Percentiles rank a stretch among this genome's conserved stretches.
Conservation (phyloP, 1,284 basidiomycete genomes). For the Rhodotorula sp. region DNA sequence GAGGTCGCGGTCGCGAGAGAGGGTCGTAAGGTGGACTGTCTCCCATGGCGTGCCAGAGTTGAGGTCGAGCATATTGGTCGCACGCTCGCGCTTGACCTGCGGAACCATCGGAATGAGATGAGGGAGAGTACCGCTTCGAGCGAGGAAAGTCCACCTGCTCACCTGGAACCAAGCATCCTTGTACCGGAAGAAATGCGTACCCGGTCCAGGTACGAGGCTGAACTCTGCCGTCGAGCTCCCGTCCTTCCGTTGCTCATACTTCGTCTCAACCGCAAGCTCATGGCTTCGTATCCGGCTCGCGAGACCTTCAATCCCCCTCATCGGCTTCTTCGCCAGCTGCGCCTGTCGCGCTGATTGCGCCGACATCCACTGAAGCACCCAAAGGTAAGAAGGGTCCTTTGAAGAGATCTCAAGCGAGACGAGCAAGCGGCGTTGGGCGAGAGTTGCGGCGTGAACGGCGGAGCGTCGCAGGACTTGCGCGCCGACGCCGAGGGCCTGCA, state of each 20-base stretch:
- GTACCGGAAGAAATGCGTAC: conserved; percentile 90
- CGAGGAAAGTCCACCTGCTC: not conserved
- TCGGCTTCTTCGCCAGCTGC: conserved; percentile 6
- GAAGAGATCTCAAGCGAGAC: conserved; percentile 96
- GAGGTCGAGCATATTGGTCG: conserved; percentile 84
- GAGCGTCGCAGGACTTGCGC: conserved; percentile 71
- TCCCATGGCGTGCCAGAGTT: conserved; percentile 95
- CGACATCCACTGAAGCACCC: conserved; percentile 98
- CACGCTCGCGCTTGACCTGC: conserved; percentile 87
- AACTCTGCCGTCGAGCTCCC: conserved; percentile 83
- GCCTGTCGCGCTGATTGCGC: conserved; percentile 48
- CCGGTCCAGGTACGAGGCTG: conserved; percentile 91
- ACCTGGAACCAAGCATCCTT: conserved; percentile 93
- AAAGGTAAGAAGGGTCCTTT: conserved; percentile 90
- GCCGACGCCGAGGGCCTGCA: conserved; percentile 79
- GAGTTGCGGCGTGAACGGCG: conserved; percentile 64
- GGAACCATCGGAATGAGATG: not conserved
- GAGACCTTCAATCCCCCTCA: conserved; percentile 34
- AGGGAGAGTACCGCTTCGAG: not conserved
- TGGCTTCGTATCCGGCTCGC: conserved; percentile 70
- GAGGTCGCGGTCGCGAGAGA: conserved; percentile 76
- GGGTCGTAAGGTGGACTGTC: conserved; percentile 88
- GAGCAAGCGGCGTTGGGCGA: conserved; percentile 82
- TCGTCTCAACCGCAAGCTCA: conserved; percentile 91
- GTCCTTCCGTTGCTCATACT: conserved; percentile 80